Percentiles rank a stretch among this genome's conserved stretches.
phyloP scores from a whole-genome alignment of 176 grass and related monocot genomes.

The Cenchrus purpureus region DNA sequence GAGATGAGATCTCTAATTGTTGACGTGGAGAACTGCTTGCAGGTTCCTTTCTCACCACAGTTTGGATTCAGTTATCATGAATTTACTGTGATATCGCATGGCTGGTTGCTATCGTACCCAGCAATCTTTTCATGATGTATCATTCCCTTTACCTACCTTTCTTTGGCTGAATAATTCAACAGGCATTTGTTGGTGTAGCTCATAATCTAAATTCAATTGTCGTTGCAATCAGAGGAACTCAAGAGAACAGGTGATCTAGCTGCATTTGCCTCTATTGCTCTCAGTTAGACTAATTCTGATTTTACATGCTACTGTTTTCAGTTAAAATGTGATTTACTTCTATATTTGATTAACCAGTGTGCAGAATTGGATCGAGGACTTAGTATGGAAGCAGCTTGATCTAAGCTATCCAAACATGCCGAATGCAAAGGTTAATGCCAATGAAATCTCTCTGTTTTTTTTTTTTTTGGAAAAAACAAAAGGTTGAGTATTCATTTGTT shows the following conservation, averaged over 20 bases:
- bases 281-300: background rate
- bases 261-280: background rate
- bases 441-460: background rate
- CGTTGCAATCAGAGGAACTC: slow-evolving; percentile 91
- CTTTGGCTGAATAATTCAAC: background rate
- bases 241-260: slow-evolving; percentile 81
- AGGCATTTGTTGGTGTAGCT: slow-evolving; percentile 66
- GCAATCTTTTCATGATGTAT: slow-evolving; percentile 10
- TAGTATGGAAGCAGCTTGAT: slow-evolving; percentile 96
- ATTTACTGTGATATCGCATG: background rate
- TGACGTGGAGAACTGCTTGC: slow-evolving; percentile 86
- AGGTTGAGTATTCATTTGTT: slow-evolving; percentile 18
- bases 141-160: background rate
- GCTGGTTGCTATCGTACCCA: background rate
- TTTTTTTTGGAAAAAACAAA: background rate
- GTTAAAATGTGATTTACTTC: slow-evolving; percentile 7
- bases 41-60: slow-evolving; percentile 57
- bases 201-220: slow-evolving; percentile 76
- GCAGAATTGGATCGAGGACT: slow-evolving; percentile 85
- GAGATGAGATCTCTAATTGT: slow-evolving; percentile 91
- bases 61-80: slow-evolving; percentile 22
- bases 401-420: slow-evolving; percentile 84
- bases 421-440: slow-evolving; percentile 49
- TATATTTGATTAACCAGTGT: slow-evolving; percentile 55
- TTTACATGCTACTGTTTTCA: background rate